Conservation (phyloP, 2,329 filamentous ascomycete species). For the Acephala macrosclerotiorum region DNA sequence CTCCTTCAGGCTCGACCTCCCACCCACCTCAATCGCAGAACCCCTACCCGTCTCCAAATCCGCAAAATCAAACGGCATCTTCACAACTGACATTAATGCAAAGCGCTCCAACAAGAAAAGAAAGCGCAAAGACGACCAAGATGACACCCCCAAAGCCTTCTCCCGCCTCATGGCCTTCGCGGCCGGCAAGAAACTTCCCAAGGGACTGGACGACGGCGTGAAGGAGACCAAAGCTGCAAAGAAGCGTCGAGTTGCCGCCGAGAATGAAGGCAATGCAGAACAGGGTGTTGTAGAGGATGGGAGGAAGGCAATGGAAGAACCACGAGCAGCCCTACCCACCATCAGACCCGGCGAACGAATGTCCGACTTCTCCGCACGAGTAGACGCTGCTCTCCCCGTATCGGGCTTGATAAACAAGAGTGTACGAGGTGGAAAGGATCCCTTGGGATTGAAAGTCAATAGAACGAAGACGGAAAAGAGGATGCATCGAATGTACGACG, state of each 20-base stretch:
- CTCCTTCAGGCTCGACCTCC: slow-evolving; percentile 55
- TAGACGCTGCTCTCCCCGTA: slow-evolving; percentile 84
- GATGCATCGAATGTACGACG: slow-evolving; percentile 81
- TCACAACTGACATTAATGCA: slow-evolving; percentile 42
- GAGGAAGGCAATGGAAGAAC: slow-evolving; percentile 32
- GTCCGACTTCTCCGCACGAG: slow-evolving; percentile 80
- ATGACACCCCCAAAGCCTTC: slow-evolving; percentile 92
- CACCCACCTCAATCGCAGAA: slow-evolving; percentile 65
- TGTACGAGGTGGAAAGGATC: slow-evolving; percentile 65
- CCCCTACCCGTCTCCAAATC: slow-evolving; percentile 62
- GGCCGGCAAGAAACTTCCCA: slow-evolving; percentile 63
- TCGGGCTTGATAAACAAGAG: slow-evolving; percentile 71
- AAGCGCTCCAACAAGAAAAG: slow-evolving; percentile 51
- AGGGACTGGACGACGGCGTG: slow-evolving; percentile 76
- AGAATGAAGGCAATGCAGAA: slow-evolving; percentile 30
- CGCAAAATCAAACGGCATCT: slow-evolving; percentile 47
- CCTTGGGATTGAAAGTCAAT: slow-evolving; percentile 69
- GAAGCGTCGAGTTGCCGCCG: slow-evolving; percentile 27
- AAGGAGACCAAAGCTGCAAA: slow-evolving; percentile 45
- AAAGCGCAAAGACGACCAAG: slow-evolving; percentile 58
- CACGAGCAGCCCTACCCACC: slow-evolving; percentile 56
- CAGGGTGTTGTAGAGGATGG: slow-evolving; percentile 29
- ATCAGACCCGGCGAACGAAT: slow-evolving; percentile 87
- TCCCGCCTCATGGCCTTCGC: slow-evolving; percentile 82
- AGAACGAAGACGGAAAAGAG: slow-evolving; percentile 85